phyloP scores from a whole-genome alignment of 345 rosid species.

The Camelina laxa region DNA sequence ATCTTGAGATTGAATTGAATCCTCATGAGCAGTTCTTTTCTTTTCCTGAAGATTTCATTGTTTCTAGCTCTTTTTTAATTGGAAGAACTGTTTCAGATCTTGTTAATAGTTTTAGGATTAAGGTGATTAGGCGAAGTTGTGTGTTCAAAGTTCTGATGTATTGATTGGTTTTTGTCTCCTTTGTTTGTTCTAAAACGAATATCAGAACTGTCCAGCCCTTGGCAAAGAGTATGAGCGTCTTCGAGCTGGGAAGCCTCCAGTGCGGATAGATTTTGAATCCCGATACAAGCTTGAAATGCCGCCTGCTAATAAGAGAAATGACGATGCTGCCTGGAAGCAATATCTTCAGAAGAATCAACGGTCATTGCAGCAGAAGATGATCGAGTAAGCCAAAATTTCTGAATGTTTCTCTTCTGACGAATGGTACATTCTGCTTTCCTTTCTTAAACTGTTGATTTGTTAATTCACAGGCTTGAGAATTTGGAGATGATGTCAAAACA shows the following conservation, averaged over 20 bases:
- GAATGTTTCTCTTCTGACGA: conserved; percentile 14
- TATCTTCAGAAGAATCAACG: conserved; percentile 82
- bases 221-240: conserved; percentile 94
- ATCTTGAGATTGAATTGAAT: conserved; percentile 17
- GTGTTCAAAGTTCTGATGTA: neutral
- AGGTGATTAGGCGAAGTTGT: neutral
- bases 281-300: conserved; percentile 77
- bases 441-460: conserved; percentile 24
- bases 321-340: conserved; percentile 89
- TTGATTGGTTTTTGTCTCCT: conserved; percentile 13
- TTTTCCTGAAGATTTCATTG: neutral
- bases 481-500: conserved; percentile 83
- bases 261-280: conserved; percentile 66
- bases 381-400: conserved; percentile 56
- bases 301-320: conserved; percentile 66
- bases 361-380: conserved; percentile 73
- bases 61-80: neutral
- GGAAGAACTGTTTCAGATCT: conserved; percentile 21
- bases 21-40: conserved; percentile 13
- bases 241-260: conserved; percentile 91
- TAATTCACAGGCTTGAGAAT: conserved; percentile 80
- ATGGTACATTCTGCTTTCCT: conserved; percentile 3
- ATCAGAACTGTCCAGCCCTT: conserved; percentile 79
- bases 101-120: conserved; percentile 16
- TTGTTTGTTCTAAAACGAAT: conserved; percentile 35